These are phyloP conservation scores for Diaporthe longicolla DNA, from an alignment of 2,329 filamentous ascomycete genomes.

Conservation along the genomic window DNA sequence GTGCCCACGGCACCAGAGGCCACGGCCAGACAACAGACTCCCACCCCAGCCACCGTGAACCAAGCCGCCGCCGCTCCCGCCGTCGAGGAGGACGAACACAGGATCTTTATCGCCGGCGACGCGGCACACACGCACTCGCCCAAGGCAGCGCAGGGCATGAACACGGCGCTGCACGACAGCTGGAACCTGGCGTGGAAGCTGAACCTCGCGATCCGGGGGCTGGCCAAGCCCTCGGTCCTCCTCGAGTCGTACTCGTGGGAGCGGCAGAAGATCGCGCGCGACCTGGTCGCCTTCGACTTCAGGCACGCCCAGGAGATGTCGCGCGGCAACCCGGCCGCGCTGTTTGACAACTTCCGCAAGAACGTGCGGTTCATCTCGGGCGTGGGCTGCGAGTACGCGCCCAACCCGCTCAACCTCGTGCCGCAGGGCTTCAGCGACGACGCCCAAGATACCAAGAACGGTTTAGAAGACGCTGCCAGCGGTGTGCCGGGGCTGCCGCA, in stretches of 20 bases:
- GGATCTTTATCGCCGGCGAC: conserved; percentile 79
- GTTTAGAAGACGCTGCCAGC: not conserved
- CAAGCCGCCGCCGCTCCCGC: not conserved
- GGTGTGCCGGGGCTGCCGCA: conserved; percentile 40
- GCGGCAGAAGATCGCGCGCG: conserved; percentile 72
- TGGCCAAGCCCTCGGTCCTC: conserved; percentile 65
- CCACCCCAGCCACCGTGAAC: conserved; percentile 6
- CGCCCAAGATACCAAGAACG: not conserved
- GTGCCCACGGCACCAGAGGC: not conserved
- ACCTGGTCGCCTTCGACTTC: conserved; percentile 72
- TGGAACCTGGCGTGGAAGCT: conserved; percentile 72
- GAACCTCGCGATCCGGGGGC: conserved; percentile 67
- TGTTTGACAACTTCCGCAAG: conserved; percentile 78
- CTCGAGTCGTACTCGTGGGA: conserved; percentile 75
- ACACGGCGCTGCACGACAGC: conserved; percentile 72
- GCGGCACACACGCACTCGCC: conserved; percentile 81
- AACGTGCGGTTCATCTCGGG: conserved; percentile 83
- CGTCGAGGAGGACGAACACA: conserved; percentile 52
- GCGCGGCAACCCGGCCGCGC: conserved; percentile 72
- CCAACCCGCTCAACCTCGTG: conserved; percentile 36
- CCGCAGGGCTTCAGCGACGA: conserved; percentile 21
- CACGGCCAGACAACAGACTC: conserved; percentile 21
- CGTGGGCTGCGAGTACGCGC: conserved; percentile 69
- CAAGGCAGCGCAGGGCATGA: conserved; percentile 79
- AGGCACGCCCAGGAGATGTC: conserved; percentile 71